phyloP scores from a whole-genome alignment of 2,329 filamentous ascomycete genomes.

The Colletotrichum kahawae region DNA sequence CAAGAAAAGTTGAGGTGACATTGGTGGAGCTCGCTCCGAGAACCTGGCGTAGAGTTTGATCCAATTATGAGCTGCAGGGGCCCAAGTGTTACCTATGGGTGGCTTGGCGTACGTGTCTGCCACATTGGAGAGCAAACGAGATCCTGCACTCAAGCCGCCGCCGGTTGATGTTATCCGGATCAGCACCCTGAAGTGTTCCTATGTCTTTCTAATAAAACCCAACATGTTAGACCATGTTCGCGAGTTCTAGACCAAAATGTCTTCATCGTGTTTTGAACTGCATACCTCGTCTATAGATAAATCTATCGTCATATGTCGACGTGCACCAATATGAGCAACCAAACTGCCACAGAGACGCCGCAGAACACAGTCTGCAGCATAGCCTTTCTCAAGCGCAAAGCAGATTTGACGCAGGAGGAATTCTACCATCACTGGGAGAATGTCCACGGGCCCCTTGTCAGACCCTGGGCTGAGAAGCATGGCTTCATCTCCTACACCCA shows the following conservation, averaged over 20 bases:
- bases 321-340: neutral
- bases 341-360: neutral
- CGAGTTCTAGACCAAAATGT: neutral
- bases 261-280: neutral
- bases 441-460: conserved; percentile 35
- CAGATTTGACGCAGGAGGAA: conserved; percentile 30
- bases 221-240: neutral
- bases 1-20: too few species aligned
- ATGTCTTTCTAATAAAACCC: too few species aligned
- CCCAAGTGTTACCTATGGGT: neutral
- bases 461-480: conserved; percentile 37
- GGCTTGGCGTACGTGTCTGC: neutral
- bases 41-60: neutral
- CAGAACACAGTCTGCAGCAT: conserved; percentile 18
- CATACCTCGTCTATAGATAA: neutral
- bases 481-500: conserved; percentile 37
- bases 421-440: conserved; percentile 40
- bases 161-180: neutral
- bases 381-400: conserved; percentile 31
- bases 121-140: fast-evolving
- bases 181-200: neutral
- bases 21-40: neutral
- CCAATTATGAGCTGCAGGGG: too few species aligned
- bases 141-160: neutral
- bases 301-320: neutral